Conservation (phyloP, 176 grass and related monocot genomes). For the Cenchrus fungigraminus region DNA sequence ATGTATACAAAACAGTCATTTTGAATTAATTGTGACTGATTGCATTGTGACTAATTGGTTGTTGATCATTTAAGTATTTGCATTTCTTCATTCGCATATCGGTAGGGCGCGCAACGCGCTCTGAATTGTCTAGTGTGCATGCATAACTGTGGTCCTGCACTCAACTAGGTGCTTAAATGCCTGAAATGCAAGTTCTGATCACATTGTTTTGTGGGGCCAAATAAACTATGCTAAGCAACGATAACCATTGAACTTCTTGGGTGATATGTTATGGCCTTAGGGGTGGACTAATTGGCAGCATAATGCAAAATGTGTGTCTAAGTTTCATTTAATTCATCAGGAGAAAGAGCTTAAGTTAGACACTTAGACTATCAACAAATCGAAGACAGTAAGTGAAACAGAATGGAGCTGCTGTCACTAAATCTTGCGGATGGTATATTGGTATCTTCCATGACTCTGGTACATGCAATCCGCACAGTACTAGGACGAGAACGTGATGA, state of each 20-base stretch:
- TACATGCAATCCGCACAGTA: not conserved
- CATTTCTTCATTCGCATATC: no score
- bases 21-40: no score
- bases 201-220: not conserved
- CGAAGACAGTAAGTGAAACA: not conserved
- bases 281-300: not conserved
- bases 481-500: not conserved
- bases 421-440: not conserved
- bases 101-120: no score
- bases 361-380: not conserved
- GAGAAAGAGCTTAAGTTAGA: not conserved
- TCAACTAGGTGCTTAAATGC: no score
- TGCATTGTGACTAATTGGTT: no score
- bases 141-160: no score
- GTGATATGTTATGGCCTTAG: not conserved
- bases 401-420: not conserved
- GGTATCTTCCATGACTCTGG: not conserved
- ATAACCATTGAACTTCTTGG: not conserved
- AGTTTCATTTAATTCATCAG: conserved; percentile 15
- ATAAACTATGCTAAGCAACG: not conserved
- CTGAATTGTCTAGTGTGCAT: no score
- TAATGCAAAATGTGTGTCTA: not conserved
- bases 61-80: no score
- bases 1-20: no score
- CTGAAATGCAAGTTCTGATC: no score